Conservation (phyloP, 1,284 basidiomycete species). For the Pterulicium gracile region DNA sequence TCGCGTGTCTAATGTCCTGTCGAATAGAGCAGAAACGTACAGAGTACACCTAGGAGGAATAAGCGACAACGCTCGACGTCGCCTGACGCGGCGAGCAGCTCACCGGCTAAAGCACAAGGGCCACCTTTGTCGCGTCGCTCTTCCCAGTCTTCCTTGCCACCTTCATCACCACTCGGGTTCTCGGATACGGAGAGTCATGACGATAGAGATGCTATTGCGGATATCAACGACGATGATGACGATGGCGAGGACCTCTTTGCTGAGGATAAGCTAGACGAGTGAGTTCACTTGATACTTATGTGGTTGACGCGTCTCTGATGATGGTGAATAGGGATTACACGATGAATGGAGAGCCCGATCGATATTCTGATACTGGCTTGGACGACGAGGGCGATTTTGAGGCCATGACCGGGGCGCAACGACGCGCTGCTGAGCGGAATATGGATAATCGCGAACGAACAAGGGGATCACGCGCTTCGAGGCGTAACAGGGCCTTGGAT, state of each 20-base stretch:
- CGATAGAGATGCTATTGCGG: constrained; percentile 64
- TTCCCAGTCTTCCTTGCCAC: constrained; percentile 58
- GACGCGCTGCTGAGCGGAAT: constrained; percentile 78
- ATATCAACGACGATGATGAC: constrained; percentile 63
- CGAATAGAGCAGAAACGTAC: background rate
- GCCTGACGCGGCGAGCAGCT: background rate
- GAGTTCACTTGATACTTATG: constrained; percentile 17
- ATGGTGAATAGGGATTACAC: constrained; percentile 69
- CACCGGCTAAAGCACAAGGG: constrained; percentile 18
- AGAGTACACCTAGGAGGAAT: background rate
- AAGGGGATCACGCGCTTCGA: constrained; percentile 57
- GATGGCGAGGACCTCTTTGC: constrained; percentile 94
- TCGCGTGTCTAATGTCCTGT: background rate
- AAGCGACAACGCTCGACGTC: background rate
- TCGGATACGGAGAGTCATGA: constrained; percentile 80
- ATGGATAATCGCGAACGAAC: constrained; percentile 85
- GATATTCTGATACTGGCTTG: constrained; percentile 80
- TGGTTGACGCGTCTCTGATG: constrained; percentile 6
- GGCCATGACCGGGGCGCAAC: constrained; percentile 61
- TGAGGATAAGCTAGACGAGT: constrained; percentile 63
- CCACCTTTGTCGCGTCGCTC: constrained; percentile 38
- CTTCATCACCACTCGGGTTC: constrained; percentile 76
- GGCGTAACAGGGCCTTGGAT: constrained; percentile 70
- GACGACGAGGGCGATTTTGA: constrained; percentile 77
- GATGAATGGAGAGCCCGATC: constrained; percentile 73